Conservation (phyloP, 352 stramenopile genomes). For the Globisporangium camurandrum region DNA sequence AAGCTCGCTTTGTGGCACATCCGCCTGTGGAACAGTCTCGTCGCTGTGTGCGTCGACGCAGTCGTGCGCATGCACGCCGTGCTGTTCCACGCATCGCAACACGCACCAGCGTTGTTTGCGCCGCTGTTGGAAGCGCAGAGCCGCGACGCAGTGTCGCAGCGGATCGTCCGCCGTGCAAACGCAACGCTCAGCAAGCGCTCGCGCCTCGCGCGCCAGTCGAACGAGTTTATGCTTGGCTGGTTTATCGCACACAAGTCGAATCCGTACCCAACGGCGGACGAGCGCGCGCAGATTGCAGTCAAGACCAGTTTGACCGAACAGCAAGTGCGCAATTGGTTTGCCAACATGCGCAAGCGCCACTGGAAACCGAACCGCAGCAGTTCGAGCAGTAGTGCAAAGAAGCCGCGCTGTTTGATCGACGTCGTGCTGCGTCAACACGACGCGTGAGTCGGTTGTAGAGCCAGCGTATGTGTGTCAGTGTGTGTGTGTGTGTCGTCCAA, state of each 20-base stretch:
- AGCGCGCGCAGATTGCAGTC: conserved; percentile 60
- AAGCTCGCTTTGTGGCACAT: conserved; percentile 53
- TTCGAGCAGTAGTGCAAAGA: conserved; percentile 51
- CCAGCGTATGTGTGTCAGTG: not conserved
- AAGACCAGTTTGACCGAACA: conserved; percentile 67
- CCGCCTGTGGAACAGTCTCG: conserved; percentile 47
- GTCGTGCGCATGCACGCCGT: conserved; percentile 28
- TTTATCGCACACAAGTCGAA: conserved; percentile 83
- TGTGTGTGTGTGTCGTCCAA: not conserved
- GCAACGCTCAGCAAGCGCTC: conserved; percentile 27
- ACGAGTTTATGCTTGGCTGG: conserved; percentile 83
- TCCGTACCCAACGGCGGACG: conserved; percentile 60
- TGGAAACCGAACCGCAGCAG: conserved; percentile 73
- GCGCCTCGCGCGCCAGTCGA: conserved; percentile 61
- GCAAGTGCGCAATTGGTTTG: conserved; percentile 86
- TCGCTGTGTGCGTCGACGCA: conserved; percentile 26
- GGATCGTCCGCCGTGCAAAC: conserved; percentile 17
- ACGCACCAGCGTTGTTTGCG: conserved; percentile 19
- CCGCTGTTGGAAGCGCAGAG: conserved; percentile 27
- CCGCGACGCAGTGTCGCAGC: conserved; percentile 26
- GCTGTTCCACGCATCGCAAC: conserved; percentile 12
- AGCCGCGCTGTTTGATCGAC: conserved; percentile 71
- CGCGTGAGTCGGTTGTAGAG: conserved; percentile 9
- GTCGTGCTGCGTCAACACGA: conserved; percentile 65
- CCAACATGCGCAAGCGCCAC: conserved; percentile 86